Conservation (phyloP, 345 rosid species). For the Raphanus raphanistrum region DNA sequence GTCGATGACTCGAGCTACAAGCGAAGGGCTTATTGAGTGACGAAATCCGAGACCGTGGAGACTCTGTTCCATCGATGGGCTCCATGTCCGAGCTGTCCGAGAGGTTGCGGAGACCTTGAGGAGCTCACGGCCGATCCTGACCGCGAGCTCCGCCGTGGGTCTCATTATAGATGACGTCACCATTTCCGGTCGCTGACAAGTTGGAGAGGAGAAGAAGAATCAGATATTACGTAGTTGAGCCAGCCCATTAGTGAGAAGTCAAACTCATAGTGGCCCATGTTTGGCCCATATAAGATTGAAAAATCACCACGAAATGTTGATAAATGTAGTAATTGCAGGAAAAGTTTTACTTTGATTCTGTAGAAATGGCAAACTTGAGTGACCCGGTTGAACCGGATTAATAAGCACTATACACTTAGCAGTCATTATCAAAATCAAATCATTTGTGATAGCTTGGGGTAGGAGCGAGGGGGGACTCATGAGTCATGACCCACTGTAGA, state of each 20-base stretch:
- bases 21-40: conserved; percentile 52
- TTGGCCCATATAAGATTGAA: conserved; percentile 15
- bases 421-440: neutral
- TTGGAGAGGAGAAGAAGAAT: neutral
- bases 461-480: neutral
- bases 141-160: conserved; percentile 53
- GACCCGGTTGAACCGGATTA: neutral
- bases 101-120: conserved; percentile 49
- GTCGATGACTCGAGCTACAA: conserved; percentile 79
- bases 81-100: conserved; percentile 57
- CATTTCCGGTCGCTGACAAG: neutral
- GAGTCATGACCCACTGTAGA: neutral
- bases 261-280: conserved; percentile 14
- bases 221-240: neutral
- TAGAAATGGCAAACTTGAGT: neutral
- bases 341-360: neutral
- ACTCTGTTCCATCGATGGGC: conserved; percentile 57
- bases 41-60: conserved; percentile 63
- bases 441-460: neutral
- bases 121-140: conserved; percentile 63
- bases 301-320: no score
- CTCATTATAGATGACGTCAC: conserved; percentile 37
- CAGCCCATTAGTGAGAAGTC: conserved; percentile 5
- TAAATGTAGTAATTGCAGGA: neutral
- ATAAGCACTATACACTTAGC: neutral